A percentile compares a stretch with the other conserved stretches of the same genome.
phyloP scores from a whole-genome alignment of 176 grass and related monocot species.

The Rhynchospora breviuscula region DNA sequence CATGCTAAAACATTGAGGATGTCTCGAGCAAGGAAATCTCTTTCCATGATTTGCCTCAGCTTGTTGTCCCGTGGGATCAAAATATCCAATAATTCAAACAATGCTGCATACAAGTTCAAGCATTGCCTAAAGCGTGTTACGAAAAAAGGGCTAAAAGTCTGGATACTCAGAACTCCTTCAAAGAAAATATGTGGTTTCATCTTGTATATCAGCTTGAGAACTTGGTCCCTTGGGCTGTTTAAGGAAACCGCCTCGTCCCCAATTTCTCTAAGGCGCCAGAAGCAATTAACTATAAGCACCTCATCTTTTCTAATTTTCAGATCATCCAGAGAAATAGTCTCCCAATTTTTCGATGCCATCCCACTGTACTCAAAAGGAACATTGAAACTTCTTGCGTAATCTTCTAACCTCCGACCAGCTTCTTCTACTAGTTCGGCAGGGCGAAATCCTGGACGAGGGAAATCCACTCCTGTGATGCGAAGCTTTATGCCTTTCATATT shows the following conservation, averaged over 20 bases:
- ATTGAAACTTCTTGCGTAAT: conserved; percentile 52
- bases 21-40: background rate
- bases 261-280: background rate
- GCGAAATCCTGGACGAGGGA: conserved; percentile 42
- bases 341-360: conserved; percentile 45
- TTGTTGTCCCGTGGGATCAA: background rate
- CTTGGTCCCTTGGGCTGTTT: conserved; percentile 34
- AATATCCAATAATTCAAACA: background rate
- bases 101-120: background rate
- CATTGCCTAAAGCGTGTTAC: conserved; percentile 33
- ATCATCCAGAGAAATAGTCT: conserved; percentile 22
- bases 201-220: conserved; percentile 32
- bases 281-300: background rate
- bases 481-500: conserved; percentile 36
- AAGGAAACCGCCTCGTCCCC: background rate
- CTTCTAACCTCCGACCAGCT: conserved; percentile 28
- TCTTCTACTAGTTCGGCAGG: conserved; percentile 30
- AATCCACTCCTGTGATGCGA: conserved; percentile 59
- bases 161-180: conserved; percentile 25
- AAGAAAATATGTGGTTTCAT: conserved; percentile 42
- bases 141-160: conserved; percentile 41
- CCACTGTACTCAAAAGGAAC: conserved; percentile 50
- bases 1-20: background rate
- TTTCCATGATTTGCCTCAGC: background rate
- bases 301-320: background rate